These are phyloP conservation scores for Huntiella decipiens DNA, from an alignment of 2,329 filamentous ascomycete genomes.

Conservation along the genomic window DNA sequence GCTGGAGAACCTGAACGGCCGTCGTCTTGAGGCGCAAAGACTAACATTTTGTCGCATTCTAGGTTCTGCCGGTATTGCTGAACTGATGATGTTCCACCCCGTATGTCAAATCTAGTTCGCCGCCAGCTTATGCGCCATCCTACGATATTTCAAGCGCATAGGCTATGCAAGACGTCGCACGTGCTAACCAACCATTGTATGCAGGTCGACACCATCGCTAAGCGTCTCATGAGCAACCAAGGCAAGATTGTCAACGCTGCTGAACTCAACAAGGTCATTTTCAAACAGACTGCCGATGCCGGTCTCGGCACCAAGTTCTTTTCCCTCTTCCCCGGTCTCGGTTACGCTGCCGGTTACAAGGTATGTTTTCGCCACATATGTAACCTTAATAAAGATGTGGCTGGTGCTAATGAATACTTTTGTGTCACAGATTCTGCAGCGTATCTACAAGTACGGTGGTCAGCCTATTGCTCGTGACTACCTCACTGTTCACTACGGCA, in stretches of 20 bases:
- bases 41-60: slow-evolving; percentile 4
- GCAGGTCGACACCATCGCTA: slow-evolving; percentile 92
- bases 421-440: slow-evolving; percentile 51
- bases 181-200: not conserved
- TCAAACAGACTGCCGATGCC: slow-evolving; percentile 69
- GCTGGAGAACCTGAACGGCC: not conserved
- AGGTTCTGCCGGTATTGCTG: slow-evolving; percentile 87
- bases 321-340: slow-evolving; percentile 88
- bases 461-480: slow-evolving; percentile 91
- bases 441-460: slow-evolving; percentile 97
- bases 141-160: not conserved
- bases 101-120: slow-evolving; percentile 27
- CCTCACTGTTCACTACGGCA: slow-evolving; percentile 59
- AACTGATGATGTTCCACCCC: slow-evolving; percentile 82
- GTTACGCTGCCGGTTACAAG: slow-evolving; percentile 97
- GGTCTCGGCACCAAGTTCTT: slow-evolving; percentile 61
- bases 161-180: not conserved
- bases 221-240: slow-evolving; percentile 98
- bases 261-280: slow-evolving; percentile 78
- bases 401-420: not conserved
- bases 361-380: slow-evolving; percentile 21
- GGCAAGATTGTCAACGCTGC: slow-evolving; percentile 26
- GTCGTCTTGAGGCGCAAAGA: not conserved
- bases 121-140: not conserved
- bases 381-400: not conserved